phyloP scores from a whole-genome alignment of 2,329 filamentous ascomycete species.

The Xylaria sp. region DNA sequence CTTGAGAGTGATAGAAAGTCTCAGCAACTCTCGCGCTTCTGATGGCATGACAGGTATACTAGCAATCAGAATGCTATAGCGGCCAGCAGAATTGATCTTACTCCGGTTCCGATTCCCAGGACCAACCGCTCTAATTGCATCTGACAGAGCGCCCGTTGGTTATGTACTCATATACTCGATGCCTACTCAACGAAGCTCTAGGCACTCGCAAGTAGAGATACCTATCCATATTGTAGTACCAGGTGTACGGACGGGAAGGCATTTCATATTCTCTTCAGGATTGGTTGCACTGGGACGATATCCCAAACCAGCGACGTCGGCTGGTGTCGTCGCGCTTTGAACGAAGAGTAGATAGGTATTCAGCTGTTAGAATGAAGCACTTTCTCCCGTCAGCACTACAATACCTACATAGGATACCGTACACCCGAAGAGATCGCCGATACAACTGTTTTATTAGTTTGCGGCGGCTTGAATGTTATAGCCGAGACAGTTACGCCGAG shows the following conservation, averaged over 20 bases:
- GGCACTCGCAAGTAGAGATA: not conserved
- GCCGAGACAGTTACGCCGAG: not conserved
- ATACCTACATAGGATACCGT: not conserved
- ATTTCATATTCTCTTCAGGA: not conserved
- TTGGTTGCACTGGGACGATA: not conserved
- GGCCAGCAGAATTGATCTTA: not conserved
- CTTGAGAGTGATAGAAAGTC: not conserved
- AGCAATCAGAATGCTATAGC: not conserved
- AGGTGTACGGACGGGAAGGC: not conserved
- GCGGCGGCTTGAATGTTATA: not conserved
- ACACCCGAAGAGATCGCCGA: not conserved
- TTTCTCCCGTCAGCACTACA: not conserved
- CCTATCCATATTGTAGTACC: not conserved
- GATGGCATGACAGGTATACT: not conserved
- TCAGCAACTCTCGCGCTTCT: not conserved
- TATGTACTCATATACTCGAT: not conserved
- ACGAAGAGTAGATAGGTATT: not conserved
- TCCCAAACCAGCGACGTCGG: not conserved
- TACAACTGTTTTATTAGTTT: not conserved
- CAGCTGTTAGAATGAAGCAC: not conserved
- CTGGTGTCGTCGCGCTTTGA: not conserved
- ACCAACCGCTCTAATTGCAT: not conserved
- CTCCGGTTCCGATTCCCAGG: not conserved
- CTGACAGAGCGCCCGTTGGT: not conserved
- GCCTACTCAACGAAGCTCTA: not conserved